A percentile compares a stretch with the other conserved stretches of the same genome.
Evolutionary conservation across 2,329 filamentous ascomycete genomes (phyloP).

Genomic region (Ascochyta koolunga): DNA sequence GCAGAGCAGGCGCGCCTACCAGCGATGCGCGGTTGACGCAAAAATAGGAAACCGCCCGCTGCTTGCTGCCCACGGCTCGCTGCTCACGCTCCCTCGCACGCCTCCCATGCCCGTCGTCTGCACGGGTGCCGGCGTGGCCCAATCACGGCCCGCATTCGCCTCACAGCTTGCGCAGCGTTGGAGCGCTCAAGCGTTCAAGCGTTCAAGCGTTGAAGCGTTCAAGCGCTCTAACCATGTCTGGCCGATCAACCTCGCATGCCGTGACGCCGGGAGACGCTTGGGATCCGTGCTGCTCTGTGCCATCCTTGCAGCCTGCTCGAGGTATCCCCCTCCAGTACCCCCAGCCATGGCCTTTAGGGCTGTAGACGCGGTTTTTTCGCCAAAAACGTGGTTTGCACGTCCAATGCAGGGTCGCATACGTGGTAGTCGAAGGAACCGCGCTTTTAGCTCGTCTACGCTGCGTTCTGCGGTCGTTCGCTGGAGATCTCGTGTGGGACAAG

Average conservation of each 20-base stretch:
- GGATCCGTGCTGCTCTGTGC: constrained; percentile 13
- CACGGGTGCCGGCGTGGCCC: not conserved
- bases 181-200: constrained; percentile 22
- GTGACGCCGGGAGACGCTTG: constrained; percentile 30
- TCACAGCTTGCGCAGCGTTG: constrained; percentile 19
- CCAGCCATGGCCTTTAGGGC: constrained; percentile 32
- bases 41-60: constrained; percentile 32
- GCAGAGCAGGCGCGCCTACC: constrained; percentile 19
- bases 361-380: constrained; percentile 41
- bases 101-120: no score
- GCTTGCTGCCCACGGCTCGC: no score
- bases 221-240: constrained; percentile 25
- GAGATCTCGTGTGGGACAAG: constrained; percentile 26
- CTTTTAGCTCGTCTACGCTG: constrained; percentile 28
- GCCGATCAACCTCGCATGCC: constrained; percentile 33
- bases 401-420: constrained; percentile 34
- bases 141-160: constrained; percentile 11
- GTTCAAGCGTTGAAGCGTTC: constrained; percentile 31
- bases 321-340: constrained; percentile 30
- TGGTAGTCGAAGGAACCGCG: constrained; percentile 34
- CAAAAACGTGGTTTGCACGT: constrained; percentile 36
- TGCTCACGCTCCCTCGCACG: not conserved
- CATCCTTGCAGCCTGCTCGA: constrained; percentile 15
- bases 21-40: constrained; percentile 33
- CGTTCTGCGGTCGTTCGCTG: constrained; percentile 26